Evolutionary conservation across 768 basidiomycete genomes (phyloP).

Genomic region (Harrya chromipes): DNA sequence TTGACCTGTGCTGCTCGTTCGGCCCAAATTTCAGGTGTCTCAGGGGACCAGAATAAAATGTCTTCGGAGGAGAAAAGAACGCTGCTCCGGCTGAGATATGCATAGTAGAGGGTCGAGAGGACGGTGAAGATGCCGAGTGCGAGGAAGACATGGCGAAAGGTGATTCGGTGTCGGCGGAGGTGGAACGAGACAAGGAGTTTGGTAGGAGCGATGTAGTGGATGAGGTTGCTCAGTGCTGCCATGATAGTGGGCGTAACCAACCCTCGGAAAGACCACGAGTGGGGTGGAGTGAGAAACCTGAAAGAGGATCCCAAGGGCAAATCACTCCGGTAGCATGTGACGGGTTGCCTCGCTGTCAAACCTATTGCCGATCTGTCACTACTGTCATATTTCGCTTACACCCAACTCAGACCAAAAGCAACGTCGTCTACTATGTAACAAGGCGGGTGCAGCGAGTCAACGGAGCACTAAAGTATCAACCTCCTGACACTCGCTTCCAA

Average conservation of each 20-base stretch:
- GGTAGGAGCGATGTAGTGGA: not conserved
- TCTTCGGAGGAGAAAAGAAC: not conserved
- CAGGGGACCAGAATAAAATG: slow-evolving; percentile 1
- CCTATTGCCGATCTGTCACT: too few relatives aligned
- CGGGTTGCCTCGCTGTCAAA: too few relatives aligned
- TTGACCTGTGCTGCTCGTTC: slow-evolving; percentile 55
- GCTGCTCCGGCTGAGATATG: slow-evolving; percentile 2
- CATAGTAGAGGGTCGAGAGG: slow-evolving; percentile 18
- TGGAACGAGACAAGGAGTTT: not conserved
- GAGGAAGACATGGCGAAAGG: slow-evolving; percentile 18
- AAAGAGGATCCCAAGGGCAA: too few relatives aligned
- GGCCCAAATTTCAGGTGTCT: slow-evolving; percentile 41
- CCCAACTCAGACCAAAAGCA: too few relatives aligned
- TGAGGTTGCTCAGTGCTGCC: slow-evolving; percentile 1
- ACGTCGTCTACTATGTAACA: too few relatives aligned
- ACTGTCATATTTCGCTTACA: too few relatives aligned
- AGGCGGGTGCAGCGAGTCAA: too few relatives aligned
- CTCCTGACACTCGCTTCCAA: too few relatives aligned
- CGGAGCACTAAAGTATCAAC: too few relatives aligned
- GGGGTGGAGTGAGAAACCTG: too few relatives aligned
- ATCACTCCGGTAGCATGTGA: too few relatives aligned
- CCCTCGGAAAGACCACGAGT: too few relatives aligned
- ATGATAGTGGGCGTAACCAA: not conserved
- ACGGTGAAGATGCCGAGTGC: slow-evolving; percentile 5
- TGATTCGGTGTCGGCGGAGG: slow-evolving; percentile 7